Conservation (phyloP, 345 rosid genomes). For the Balakata baccata region DNA sequence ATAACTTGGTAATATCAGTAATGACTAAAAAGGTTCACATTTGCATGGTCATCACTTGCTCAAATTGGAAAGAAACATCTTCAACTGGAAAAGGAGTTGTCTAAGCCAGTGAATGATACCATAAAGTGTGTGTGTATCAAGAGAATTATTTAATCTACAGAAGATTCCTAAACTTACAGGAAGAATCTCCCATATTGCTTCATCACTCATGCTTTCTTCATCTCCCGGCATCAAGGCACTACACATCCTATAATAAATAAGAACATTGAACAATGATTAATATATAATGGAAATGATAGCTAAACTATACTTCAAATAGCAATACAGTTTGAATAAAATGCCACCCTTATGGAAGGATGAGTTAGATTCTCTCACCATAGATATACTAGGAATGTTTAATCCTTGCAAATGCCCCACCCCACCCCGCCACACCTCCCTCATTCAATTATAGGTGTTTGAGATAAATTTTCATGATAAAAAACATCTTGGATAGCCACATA, state of each 20-base stretch:
- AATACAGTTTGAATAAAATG: slow-evolving; percentile 1
- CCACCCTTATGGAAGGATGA: not conserved
- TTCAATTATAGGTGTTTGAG: too few species aligned
- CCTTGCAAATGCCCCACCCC: not conserved
- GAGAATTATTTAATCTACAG: slow-evolving; percentile 3
- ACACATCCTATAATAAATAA: slow-evolving; percentile 58
- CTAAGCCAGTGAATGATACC: not conserved
- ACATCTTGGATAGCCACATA: not conserved
- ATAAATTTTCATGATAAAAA: not conserved
- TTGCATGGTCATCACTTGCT: not conserved
- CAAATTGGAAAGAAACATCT: not conserved
- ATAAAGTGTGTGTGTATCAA: not conserved
- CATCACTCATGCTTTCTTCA: slow-evolving; percentile 88
- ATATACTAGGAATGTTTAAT: not conserved
- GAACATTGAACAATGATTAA: not conserved
- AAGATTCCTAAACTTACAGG: slow-evolving; percentile 52
- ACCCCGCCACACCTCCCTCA: too few species aligned
- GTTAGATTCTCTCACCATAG: not conserved
- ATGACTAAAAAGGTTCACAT: not conserved
- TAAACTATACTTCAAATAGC: not conserved
- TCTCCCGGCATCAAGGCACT: slow-evolving; percentile 92
- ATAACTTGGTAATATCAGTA: not conserved
- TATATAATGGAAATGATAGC: slow-evolving; percentile 4
- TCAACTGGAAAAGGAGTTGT: not conserved
- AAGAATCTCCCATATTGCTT: slow-evolving; percentile 96